Evolutionary conservation across 129 eudicot genomes (phyloP), one percentile per base, ranked within the genome.

Genomic region (Sambucus nigra): DNA sequence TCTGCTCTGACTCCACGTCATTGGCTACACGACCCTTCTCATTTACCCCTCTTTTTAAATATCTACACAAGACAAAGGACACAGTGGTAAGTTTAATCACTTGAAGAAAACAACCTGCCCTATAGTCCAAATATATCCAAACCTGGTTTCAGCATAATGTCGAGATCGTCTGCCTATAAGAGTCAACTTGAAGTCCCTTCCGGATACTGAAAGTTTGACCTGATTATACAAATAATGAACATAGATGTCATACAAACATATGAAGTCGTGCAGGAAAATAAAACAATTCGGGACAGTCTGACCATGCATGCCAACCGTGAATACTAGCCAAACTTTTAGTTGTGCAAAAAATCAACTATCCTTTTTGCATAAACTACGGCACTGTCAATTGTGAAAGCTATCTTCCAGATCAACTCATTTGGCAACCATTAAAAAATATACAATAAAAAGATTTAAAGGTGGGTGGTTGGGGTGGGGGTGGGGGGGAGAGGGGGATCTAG

Each of bases 71-170:
- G 25, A 31, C 53, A 32, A 56, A 28, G 14, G 59, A 46, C 42
- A 35, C 8, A 35, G 12, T 35, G 8, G 42, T 7, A 35, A 35
- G 13, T 8, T 35, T 35, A 35, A 35, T 15, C 42, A 35, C 13
- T 35, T 35, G 13, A 35, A 3, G 19, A 57, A 35, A 41, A 39
- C 15, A 39, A 14, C 7, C 8, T 23, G 15, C 50, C 19, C 48
- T 8, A 23, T 13, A 25, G 57, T 7, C 53, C 49, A 53, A 49
- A 40, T 29, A 55, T 47, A 33, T 49, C 25, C 65, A 29, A 55
- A 92, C 99, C 99, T 86, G 67, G 99, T 92, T 59, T 96, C 99
- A 60, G 99, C 99, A 65, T 92, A 86, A 68, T 92, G 99, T 50
- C 96, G 91, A 6, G 99, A 92, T 20, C 99, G 75, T 74, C 99